phyloP scores from a whole-genome alignment of 1,284 basidiomycete species.

The Nidula niveotomentosa region DNA sequence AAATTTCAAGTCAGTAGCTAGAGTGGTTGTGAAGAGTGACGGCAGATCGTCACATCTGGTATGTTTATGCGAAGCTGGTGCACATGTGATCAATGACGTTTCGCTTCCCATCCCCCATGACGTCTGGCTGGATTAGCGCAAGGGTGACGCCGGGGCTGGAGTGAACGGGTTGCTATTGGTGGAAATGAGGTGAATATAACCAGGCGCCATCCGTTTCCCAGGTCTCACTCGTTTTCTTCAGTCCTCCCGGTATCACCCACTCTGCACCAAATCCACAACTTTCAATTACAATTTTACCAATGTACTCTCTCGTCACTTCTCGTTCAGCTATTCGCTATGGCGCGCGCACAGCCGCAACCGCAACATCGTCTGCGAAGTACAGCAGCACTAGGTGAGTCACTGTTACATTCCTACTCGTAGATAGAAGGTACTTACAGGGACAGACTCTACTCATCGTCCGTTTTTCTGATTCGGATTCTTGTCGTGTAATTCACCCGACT shows the following conservation, averaged over 20 bases:
- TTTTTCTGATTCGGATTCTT: background rate
- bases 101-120: too few species aligned
- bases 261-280: background rate
- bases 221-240: background rate
- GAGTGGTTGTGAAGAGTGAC: too few species aligned
- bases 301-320: constrained; percentile 5
- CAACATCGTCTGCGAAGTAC: constrained; percentile 5
- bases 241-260: background rate
- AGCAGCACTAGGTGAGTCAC: constrained; percentile 14
- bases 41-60: too few species aligned
- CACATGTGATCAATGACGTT: too few species aligned
- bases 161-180: background rate
- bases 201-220: background rate
- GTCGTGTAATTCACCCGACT: background rate
- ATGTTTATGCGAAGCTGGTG: too few species aligned
- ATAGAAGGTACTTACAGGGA: background rate
- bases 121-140: background rate
- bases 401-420: background rate
- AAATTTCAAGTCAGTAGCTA: too few species aligned
- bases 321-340: background rate
- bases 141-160: background rate
- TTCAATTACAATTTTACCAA: background rate
- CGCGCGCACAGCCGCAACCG: constrained; percentile 1
- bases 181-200: background rate
- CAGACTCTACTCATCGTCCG: background rate